phyloP scores from a whole-genome alignment of 2,329 filamentous ascomycete species.

The Alternaria viburni region DNA sequence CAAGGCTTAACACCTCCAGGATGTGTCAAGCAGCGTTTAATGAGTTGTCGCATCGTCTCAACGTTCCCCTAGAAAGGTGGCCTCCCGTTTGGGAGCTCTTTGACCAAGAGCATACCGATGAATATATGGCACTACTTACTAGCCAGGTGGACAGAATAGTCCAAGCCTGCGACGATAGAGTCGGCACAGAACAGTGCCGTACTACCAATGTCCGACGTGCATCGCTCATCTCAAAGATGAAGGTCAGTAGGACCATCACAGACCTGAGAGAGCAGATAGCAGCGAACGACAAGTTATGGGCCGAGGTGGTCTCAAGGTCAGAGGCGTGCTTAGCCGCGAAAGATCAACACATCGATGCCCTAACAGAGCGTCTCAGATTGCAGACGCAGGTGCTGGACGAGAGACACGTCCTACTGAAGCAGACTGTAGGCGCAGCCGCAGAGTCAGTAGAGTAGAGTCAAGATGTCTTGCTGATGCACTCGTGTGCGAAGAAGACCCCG shows the following conservation, averaged over 20 bases:
- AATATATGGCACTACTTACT: fast-evolving
- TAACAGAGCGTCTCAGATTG: background rate
- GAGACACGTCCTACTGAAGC: background rate
- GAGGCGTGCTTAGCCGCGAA: background rate
- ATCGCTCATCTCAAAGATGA: background rate
- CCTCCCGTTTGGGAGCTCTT: too few species aligned
- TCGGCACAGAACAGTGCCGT: background rate
- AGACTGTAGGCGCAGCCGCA: background rate
- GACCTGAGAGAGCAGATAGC: background rate
- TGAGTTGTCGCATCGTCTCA: too few species aligned
- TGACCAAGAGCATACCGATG: too few species aligned
- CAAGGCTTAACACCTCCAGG: too few species aligned
- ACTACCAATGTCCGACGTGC: background rate
- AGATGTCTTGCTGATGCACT: background rate
- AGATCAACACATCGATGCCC: background rate
- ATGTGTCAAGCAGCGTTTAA: fast-evolving
- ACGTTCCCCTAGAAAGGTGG: too few species aligned
- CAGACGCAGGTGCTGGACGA: background rate
- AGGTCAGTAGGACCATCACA: background rate
- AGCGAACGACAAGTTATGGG: background rate
- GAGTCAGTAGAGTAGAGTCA: background rate
- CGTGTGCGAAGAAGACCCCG: background rate
- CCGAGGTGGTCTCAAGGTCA: background rate
- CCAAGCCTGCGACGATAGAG: background rate
- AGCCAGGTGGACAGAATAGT: background rate